Conservation (phyloP, 1,139 yeast genomes). For the Blastobotrys persicus region DNA sequence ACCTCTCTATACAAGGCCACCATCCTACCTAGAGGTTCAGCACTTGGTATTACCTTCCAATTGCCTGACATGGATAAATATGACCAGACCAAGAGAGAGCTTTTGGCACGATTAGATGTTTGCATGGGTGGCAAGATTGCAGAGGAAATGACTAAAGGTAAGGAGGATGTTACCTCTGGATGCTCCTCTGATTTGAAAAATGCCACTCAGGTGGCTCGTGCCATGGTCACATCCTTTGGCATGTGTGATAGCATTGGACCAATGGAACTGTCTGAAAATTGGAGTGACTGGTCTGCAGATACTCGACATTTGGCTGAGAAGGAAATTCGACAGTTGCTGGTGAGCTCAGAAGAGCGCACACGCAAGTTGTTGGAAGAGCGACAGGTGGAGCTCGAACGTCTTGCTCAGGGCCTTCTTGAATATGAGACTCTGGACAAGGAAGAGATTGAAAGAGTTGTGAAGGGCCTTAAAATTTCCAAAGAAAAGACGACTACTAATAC, state of each 20-base stretch:
- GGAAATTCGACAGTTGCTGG: slow-evolving; percentile 75
- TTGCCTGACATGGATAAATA: slow-evolving; percentile 98
- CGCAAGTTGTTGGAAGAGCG: slow-evolving; percentile 61
- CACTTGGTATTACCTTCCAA: slow-evolving; percentile 94
- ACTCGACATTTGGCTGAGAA: slow-evolving; percentile 88
- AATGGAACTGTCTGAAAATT: slow-evolving; percentile 72
- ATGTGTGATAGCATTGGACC: slow-evolving; percentile 96
- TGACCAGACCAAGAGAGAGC: slow-evolving; percentile 85
- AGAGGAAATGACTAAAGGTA: slow-evolving; percentile 88
- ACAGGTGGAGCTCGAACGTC: slow-evolving; percentile 70
- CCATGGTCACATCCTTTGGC: slow-evolving; percentile 96
- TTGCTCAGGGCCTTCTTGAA: slow-evolving; percentile 91
- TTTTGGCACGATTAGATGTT: slow-evolving; percentile 88
- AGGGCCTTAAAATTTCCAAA: slow-evolving; percentile 70
- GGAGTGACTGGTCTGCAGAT: slow-evolving; percentile 93
- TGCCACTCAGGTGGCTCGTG: slow-evolving; percentile 92
- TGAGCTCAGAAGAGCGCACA: slow-evolving; percentile 77
- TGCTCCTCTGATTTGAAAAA: slow-evolving; percentile 86
- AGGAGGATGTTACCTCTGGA: slow-evolving; percentile 90
- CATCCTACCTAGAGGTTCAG: slow-evolving; percentile 93
- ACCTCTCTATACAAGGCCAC: slow-evolving; percentile 96
- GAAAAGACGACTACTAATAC: slow-evolving; percentile 70
- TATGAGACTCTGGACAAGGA: slow-evolving; percentile 91
- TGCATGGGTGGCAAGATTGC: slow-evolving; percentile 99
- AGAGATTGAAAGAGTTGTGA: slow-evolving; percentile 83